A percentile compares a stretch with the other conserved stretches of the same genome.
Evolutionary conservation across 768 basidiomycete species (phyloP).

Genomic region (Tricholoma furcatifolium): DNA sequence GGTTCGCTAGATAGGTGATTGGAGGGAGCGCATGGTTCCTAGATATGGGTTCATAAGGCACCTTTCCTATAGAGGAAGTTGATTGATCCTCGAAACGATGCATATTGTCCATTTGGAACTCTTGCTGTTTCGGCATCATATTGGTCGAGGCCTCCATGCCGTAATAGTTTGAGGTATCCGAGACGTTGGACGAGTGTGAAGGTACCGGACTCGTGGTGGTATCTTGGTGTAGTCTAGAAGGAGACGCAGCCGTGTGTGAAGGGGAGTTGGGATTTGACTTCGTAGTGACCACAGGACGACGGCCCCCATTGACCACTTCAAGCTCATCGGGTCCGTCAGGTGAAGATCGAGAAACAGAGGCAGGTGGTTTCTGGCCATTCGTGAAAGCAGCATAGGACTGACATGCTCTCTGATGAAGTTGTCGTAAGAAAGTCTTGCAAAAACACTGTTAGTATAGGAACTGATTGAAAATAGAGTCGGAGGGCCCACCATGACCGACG

Average conservation of each 20-base stretch:
- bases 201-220: slow-evolving; percentile 17
- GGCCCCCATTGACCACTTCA: slow-evolving; percentile 34
- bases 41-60: slow-evolving; percentile 7
- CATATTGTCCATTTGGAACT: slow-evolving; percentile 13
- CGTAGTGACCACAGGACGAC: slow-evolving; percentile 32
- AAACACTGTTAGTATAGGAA: neutral
- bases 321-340: slow-evolving; percentile 31
- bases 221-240: slow-evolving; percentile 17
- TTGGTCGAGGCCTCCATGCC: slow-evolving; percentile 17
- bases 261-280: slow-evolving; percentile 30
- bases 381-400: slow-evolving; percentile 27
- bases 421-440: slow-evolving; percentile 34
- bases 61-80: slow-evolving; percentile 12
- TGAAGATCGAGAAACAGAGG: slow-evolving; percentile 1
- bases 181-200: slow-evolving; percentile 14
- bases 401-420: slow-evolving; percentile 35
- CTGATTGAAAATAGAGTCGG: neutral
- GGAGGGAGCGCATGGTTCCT: neutral
- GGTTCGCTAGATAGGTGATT: slow-evolving; percentile 5
- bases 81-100: slow-evolving; percentile 13
- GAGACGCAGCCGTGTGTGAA: slow-evolving; percentile 16
- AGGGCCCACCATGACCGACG: slow-evolving; percentile 30
- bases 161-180: slow-evolving; percentile 27
- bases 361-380: slow-evolving; percentile 18
- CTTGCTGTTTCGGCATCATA: slow-evolving; percentile 1